Conservation (phyloP, 306 rosid genomes). For the Cucurbita pepo region DNA sequence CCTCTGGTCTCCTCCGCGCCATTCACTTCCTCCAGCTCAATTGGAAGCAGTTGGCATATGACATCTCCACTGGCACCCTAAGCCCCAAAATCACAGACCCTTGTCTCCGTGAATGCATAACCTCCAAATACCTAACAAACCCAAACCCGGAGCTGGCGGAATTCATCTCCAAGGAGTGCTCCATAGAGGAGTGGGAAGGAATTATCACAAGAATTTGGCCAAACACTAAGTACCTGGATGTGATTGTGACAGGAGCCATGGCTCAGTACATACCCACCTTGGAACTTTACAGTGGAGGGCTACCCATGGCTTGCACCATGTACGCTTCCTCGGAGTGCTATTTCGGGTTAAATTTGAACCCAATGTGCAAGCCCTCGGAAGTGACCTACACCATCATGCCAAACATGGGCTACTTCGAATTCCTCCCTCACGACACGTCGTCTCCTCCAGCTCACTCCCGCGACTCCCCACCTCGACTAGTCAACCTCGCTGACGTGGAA, state of each 20-base stretch:
- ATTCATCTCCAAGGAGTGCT: constrained; percentile 37
- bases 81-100: constrained; percentile 45
- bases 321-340: constrained; percentile 90
- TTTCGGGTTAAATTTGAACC: constrained; percentile 68
- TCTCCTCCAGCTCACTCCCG: constrained; percentile 17
- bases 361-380: constrained; percentile 52
- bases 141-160: constrained; percentile 40
- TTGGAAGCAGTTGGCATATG: constrained; percentile 38
- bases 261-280: constrained; percentile 78
- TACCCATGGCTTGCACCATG: constrained; percentile 77
- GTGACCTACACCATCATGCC: constrained; percentile 86
- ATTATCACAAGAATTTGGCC: constrained; percentile 77
- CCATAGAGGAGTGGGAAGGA: constrained; percentile 41
- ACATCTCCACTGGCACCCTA: constrained; percentile 46
- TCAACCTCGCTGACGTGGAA: constrained; percentile 61
- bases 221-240: constrained; percentile 70
- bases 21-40: constrained; percentile 64
- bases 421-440: constrained; percentile 36
- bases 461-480: constrained; percentile 39
- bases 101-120: constrained; percentile 26
- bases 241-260: constrained; percentile 91
- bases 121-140: constrained; percentile 18
- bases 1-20: constrained; percentile 87
- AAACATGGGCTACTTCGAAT: constrained; percentile 84
- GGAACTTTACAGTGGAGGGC: constrained; percentile 49